These are phyloP conservation scores for Ochetophila trinervis DNA, from an alignment of 306 rosid species.

Conservation along the genomic window DNA sequence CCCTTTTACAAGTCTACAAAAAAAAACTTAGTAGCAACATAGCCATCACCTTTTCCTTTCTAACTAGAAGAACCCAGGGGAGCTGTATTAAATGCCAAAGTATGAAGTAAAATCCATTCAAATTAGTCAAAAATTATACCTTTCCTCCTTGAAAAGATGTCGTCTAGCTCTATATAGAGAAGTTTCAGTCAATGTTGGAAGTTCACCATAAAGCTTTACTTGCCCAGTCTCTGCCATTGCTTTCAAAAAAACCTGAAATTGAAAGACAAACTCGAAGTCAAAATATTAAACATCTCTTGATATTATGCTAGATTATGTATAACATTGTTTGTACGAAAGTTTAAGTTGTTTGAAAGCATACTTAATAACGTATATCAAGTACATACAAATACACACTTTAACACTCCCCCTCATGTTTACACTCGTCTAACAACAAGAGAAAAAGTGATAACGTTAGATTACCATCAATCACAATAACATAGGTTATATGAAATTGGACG, in stretches of 20 bases:
- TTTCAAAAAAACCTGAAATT: slow-evolving; percentile 80
- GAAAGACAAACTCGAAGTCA: slow-evolving; percentile 14
- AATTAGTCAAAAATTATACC: slow-evolving; percentile 40
- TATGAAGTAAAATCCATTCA: not conserved
- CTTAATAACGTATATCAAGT: too few species aligned
- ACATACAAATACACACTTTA: too few species aligned
- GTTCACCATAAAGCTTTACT: slow-evolving; percentile 77
- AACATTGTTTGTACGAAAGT: not conserved
- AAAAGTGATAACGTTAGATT: too few species aligned
- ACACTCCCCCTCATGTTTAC: too few species aligned
- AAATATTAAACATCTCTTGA: slow-evolving; percentile 12
- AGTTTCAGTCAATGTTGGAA: slow-evolving; percentile 83
- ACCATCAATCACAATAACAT: too few species aligned
- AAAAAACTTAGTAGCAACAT: too few species aligned
- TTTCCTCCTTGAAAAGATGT: slow-evolving; percentile 88
- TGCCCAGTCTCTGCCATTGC: slow-evolving; percentile 98
- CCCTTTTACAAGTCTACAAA: too few species aligned
- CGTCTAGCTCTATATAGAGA: slow-evolving; percentile 95
- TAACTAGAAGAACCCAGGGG: too few species aligned
- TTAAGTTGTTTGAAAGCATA: too few species aligned
- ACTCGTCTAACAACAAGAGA: too few species aligned
- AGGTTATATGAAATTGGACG: too few species aligned
- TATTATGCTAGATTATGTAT: not conserved
- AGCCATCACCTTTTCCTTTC: too few species aligned
- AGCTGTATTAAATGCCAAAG: not conserved